Conservation (phyloP, 352 stramenopile species). For the Phytophthora sansomeana region DNA sequence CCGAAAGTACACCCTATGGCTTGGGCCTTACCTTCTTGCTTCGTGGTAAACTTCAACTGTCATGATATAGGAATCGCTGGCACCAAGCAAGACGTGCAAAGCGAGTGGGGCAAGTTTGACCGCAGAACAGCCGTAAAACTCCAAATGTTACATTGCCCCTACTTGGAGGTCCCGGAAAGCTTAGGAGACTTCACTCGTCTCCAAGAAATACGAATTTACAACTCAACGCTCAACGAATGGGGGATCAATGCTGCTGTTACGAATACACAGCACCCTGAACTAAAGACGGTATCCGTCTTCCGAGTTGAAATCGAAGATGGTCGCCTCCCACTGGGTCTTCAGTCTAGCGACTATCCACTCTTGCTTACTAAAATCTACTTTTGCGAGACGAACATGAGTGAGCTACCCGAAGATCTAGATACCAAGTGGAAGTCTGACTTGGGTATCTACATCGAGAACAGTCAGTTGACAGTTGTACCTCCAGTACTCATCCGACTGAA, state of each 20-base stretch:
- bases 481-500: conserved; percentile 20
- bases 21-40: conserved; percentile 36
- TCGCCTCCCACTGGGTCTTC: conserved; percentile 42
- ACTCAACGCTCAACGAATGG: conserved; percentile 46
- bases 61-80: conserved; percentile 8
- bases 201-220: conserved; percentile 42
- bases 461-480: conserved; percentile 13
- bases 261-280: conserved; percentile 29
- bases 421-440: conserved; percentile 30
- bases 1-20: conserved; percentile 40
- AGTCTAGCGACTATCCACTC: conserved; percentile 41
- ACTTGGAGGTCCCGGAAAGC: conserved; percentile 36
- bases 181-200: conserved; percentile 45
- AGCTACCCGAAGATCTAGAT: conserved; percentile 47
- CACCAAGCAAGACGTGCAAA: conserved; percentile 2
- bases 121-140: conserved; percentile 24
- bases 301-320: conserved; percentile 34
- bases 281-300: conserved; percentile 43
- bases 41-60: conserved; percentile 48
- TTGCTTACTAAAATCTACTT: conserved; percentile 43
- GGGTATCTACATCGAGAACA: conserved; percentile 28
- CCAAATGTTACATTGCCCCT: conserved; percentile 37
- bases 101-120: conserved; percentile 33
- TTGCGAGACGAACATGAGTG: conserved; percentile 39
- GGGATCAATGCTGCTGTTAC: conserved; percentile 31